Base-by-base conservation (phyloP, 495 filamentous ascomycete species). In the Entonaema liquescens region DNA sequence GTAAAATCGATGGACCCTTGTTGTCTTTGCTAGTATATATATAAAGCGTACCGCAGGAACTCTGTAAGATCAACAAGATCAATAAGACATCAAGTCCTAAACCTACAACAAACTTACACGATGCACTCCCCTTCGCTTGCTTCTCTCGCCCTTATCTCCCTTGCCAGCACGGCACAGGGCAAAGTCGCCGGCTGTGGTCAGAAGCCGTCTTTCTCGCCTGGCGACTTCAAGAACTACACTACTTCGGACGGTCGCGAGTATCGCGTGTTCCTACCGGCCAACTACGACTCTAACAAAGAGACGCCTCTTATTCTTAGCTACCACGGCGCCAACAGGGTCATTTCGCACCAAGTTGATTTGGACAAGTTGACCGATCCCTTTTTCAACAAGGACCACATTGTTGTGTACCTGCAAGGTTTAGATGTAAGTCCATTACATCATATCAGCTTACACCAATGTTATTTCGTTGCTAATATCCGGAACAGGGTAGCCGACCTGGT, bases 391-490 rank as follows among this genome's bases (percentile, higher is more conserved):
- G 59, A 82, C 53, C 78, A 78, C n/a, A 81, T 87, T 53, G 83
- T 81, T 11, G 75, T 86, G 8, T 87, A 87, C 67, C 79, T 83
- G 2, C 78, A 86, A 52, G 83, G 83, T 36, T 69, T 79, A 38
- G 75, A 81, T 47, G 83, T 83, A 53, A 67, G 76, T 70, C 13
- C 62, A 42, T 26, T 38, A 8, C 23, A 55, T 13, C 26, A 21
- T 74, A 4, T 60, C 67, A 21, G 79, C 29, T 9, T 7, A 81
- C 75, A n/a, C 85, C 25, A 35, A 11, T 31, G 25, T n/a, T n/a
- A n/a, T n/a, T n/a, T 21, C 65, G 67, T 87, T 38, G 74, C 74
- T 52, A 54, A 85, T 40, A 60, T 21, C 62, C 84, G 29, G 69
- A 79, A 15, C n/a, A 67, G 66, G 75, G 19, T 64, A 68, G 17